Evolutionary conservation across 1,284 basidiomycete genomes (phyloP).

Genomic region (Puccinia polysora): DNA sequence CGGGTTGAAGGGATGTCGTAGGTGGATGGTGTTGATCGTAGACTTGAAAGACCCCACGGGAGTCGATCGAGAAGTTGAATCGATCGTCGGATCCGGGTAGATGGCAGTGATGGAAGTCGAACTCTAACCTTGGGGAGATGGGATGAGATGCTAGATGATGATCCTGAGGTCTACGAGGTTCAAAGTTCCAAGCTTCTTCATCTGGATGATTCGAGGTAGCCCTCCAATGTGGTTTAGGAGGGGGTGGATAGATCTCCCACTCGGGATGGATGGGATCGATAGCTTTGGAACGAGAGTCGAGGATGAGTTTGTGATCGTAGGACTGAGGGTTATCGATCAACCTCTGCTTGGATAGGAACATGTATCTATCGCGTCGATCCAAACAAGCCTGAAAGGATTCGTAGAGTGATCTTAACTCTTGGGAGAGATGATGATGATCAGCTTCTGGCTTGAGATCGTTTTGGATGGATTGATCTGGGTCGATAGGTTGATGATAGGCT

Average conservation of each 20-base stretch:
- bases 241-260: constrained; percentile 84
- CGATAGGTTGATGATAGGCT: constrained; percentile 1
- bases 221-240: constrained; percentile 89
- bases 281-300: constrained; percentile 59
- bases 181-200: constrained; percentile 17
- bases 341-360: constrained; percentile 71
- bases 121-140: constrained; percentile 52
- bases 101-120: constrained; percentile 64
- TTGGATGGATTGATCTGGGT: neutral
- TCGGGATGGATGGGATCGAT: constrained; percentile 53
- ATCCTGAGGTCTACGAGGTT: constrained; percentile 31
- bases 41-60: constrained; percentile 80
- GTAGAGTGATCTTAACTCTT: constrained; percentile 52
- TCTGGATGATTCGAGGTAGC: constrained; percentile 48
- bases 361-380: constrained; percentile 86
- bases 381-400: constrained; percentile 69
- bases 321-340: constrained; percentile 81
- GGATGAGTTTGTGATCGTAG: constrained; percentile 64
- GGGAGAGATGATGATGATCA: constrained; percentile 45
- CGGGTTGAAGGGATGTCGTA: constrained; percentile 55
- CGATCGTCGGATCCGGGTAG: constrained; percentile 62
- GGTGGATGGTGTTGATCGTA: constrained; percentile 56
- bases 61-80: constrained; percentile 69
- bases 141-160: constrained; percentile 37
- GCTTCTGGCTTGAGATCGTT: neutral